phyloP scores from a whole-genome alignment of 78 protist species.

The Speleostelium caveatum region DNA sequence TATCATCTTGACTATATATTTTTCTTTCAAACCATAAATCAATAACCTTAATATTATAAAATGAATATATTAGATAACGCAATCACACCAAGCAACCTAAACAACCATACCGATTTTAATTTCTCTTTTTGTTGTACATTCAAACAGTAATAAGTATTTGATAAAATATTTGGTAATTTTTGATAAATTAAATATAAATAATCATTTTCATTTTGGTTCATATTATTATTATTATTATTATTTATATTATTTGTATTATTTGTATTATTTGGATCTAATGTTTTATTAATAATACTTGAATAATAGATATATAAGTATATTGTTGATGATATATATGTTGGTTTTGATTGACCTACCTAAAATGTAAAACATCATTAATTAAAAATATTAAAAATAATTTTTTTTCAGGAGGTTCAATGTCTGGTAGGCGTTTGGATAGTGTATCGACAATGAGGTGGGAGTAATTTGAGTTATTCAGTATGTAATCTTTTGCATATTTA shows the following conservation, averaged over 20 bases:
- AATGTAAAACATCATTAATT: constrained; percentile 24
- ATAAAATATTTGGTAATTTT: constrained; percentile 12
- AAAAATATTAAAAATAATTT: constrained; percentile 12
- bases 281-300: no score
- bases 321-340: not conserved
- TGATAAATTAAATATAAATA: constrained; percentile 7
- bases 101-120: not conserved
- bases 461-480: constrained; percentile 1
- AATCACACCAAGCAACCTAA: not conserved
- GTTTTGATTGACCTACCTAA: not conserved
- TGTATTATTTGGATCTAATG: no score
- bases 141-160: constrained; percentile 2
- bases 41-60: not conserved
- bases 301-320: not conserved
- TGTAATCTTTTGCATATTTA: constrained; percentile 17
- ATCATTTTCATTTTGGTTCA: not conserved
- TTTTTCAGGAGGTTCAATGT: constrained; percentile 8
- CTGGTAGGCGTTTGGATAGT: not conserved
- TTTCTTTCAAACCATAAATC: constrained; percentile 34
- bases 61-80: not conserved
- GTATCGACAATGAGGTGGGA: not conserved
- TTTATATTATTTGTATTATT: not conserved
- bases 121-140: not conserved
- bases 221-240: not conserved
- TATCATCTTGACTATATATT: not conserved